Base-by-base conservation (phyloP, 768 basidiomycete genomes). In the Kwoniella pini region DNA sequence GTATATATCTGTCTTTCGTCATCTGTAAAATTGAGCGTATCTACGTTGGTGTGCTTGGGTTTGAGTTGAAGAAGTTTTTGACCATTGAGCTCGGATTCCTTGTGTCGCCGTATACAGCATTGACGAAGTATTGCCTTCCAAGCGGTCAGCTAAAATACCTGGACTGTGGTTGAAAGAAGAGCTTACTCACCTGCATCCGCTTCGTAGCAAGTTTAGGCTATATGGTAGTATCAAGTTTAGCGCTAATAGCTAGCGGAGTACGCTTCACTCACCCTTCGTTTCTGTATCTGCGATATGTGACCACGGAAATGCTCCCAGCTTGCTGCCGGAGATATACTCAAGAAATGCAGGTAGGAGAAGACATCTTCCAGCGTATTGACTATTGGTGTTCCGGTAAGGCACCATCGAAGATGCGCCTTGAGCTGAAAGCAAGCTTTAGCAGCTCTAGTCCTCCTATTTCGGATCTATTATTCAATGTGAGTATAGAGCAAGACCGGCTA, bases 51-150 rank as follows among this genome's bases (percentile, higher is more conserved):
- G 1, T 79, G 80, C 77, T 87, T 87, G 13, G 79, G 71, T 4
- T 86, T 87, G 28, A 89, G 80, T 57, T 86, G 83, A 42, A 89
- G 83, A n/a, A 90, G 79, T 21, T 81, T 82, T 72, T 85, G 84
- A 7, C 88, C 88, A 68, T 88, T 86, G 10, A 90, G 78, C 68
- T 79, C 78, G 0, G 84, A 83, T 60, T 86, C 80, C 71, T 91
- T 91, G 26, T 86, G 90, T 2, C 88, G 82, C 11, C 88, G 81
- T 24, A 88, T 75, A 46, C 86, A 77, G 70, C 84, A 85, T 0
- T 81, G 74, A 12, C 71, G 68, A 48, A 88, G 81, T 46, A 88
- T 82, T 3, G 84, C 81, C 67, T 88, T 15, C 3, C 17, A 33
- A 40, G 3, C 30, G 19, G 40, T 30, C 48, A n/a, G 3, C 19